These are phyloP conservation scores for Taphrina communis DNA, from an alignment of 1,139 yeast species.

Conservation along the genomic window DNA sequence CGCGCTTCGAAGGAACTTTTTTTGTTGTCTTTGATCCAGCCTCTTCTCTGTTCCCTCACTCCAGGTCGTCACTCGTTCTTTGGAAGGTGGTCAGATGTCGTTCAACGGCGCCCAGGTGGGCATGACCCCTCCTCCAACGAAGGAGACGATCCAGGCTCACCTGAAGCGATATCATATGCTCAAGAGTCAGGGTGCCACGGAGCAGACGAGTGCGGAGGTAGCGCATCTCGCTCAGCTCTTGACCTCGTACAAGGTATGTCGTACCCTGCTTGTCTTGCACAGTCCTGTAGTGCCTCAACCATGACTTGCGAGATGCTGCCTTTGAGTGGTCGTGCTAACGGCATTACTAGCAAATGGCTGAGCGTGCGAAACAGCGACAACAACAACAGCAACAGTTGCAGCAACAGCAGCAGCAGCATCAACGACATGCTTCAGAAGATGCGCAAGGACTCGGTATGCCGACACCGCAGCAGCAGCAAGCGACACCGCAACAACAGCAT, in stretches of 20 bases:
- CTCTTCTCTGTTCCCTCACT: neutral
- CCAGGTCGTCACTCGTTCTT: neutral
- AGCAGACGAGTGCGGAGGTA: constrained; percentile 51
- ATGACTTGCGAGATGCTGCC: neutral
- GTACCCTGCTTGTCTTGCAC: neutral
- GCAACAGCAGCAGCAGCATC: constrained; percentile 43
- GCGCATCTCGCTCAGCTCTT: constrained; percentile 47
- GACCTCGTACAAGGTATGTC: constrained; percentile 29
- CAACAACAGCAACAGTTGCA: constrained; percentile 48
- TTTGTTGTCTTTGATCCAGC: neutral
- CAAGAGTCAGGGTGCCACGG: constrained; percentile 51
- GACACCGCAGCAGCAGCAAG: constrained; percentile 42
- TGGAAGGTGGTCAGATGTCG: constrained; percentile 6
- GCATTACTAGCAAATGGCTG: constrained; percentile 48
- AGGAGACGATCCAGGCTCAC: constrained; percentile 28
- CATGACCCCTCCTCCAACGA: constrained; percentile 25
- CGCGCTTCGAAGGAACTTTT: neutral
- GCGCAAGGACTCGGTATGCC: neutral
- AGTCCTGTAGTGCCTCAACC: no score
- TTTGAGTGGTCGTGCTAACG: neutral
- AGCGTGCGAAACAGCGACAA: constrained; percentile 53
- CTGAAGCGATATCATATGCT: constrained; percentile 55
- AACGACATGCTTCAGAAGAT: constrained; percentile 15
- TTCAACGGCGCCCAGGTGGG: constrained; percentile 17
- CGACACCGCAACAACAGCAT: constrained; percentile 25